Conservation (phyloP, 345 rosid genomes). For the Brassica cretica region DNA sequence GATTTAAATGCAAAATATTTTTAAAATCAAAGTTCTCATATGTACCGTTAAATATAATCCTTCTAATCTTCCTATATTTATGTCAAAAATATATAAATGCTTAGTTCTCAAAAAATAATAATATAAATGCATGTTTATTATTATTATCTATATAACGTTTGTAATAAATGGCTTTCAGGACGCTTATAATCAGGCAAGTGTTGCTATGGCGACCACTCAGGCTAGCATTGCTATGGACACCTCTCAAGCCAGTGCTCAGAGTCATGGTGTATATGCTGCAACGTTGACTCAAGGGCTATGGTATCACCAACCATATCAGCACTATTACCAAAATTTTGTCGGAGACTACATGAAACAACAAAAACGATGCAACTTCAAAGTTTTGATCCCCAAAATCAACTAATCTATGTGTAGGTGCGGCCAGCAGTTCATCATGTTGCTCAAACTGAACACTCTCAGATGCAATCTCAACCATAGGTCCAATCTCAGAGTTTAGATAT, state of each 20-base stretch:
- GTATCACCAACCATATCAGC: slow-evolving; percentile 3
- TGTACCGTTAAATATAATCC: too few species aligned
- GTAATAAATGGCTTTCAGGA: not conserved
- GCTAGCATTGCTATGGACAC: not conserved
- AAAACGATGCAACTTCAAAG: not conserved
- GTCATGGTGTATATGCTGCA: not conserved
- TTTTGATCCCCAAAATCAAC: not conserved
- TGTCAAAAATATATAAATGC: not conserved
- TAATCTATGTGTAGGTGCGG: not conserved
- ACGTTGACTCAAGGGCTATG: not conserved
- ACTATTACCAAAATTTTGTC: not conserved
- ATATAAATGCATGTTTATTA: not conserved
- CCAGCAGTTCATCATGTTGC: not conserved
- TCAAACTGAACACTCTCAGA: not conserved
- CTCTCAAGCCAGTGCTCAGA: slow-evolving; percentile 4
- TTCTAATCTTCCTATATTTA: not conserved
- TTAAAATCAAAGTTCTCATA: too few species aligned
- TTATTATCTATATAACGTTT: not conserved
- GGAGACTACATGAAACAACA: not conserved
- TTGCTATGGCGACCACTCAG: not conserved
- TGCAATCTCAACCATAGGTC: slow-evolving; percentile 1
- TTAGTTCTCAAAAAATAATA: too few species aligned
- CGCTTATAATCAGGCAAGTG: not conserved
- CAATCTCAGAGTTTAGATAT: not conserved
- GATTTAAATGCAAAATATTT: too few species aligned